These are phyloP conservation scores for Saccharomycopsis sp. DNA, from an alignment of 805 yeast genomes.

Conservation along the genomic window DNA sequence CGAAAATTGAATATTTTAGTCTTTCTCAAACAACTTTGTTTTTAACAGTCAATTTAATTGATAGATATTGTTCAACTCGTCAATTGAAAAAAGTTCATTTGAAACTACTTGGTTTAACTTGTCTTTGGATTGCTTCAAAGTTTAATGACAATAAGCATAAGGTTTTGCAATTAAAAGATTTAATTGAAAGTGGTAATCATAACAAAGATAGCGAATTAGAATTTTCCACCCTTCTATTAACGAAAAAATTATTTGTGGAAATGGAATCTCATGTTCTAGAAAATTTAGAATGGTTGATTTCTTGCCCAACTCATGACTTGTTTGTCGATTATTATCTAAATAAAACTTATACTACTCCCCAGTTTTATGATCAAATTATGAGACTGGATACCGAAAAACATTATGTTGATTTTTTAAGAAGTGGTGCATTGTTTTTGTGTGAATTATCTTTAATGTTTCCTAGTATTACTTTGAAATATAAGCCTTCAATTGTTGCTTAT, in stretches of 20 bases:
- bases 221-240: conserved; percentile 1
- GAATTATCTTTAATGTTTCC: conserved; percentile 12
- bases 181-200: conserved; percentile 2
- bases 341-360: conserved; percentile 4
- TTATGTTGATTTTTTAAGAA: conserved; percentile 10
- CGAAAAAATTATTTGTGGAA: conserved; percentile 32
- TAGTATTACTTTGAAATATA: conserved; percentile 8
- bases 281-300: conserved; percentile 30
- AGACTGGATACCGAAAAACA: background rate
- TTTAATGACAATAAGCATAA: conserved; percentile 20
- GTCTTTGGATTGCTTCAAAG: conserved; percentile 37
- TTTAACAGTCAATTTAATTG: conserved; percentile 25
- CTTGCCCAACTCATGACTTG: conserved; percentile 10
- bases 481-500: conserved; percentile 10
- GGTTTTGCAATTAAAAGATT: conserved; percentile 5
- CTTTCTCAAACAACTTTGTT: conserved; percentile 7
- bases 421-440: conserved; percentile 14
- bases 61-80: conserved; percentile 28
- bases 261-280: conserved; percentile 36
- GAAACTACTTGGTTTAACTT: conserved; percentile 32
- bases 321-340: conserved; percentile 16
- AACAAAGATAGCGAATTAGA: background rate
- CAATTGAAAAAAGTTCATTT: conserved; percentile 27
- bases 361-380: background rate
- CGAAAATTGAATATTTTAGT: background rate